Percentiles rank a stretch among this genome's conserved stretches.
Evolutionary conservation across 208 protist genomes (phyloP).

Genomic region (Strigomonas culicis): DNA sequence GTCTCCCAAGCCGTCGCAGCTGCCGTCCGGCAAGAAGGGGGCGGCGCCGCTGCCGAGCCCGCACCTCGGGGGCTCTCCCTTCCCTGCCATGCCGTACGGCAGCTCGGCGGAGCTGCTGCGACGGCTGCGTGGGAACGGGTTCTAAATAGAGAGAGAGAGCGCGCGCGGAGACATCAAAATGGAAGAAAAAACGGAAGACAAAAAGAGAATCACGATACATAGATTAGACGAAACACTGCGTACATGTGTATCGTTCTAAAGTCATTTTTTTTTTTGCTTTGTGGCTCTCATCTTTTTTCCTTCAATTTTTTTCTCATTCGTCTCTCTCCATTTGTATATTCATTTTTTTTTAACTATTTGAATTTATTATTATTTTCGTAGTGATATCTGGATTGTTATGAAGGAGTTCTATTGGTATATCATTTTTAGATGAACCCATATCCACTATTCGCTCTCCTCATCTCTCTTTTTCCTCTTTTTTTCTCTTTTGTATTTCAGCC

Average conservation of each 20-base stretch:
- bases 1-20: no score
- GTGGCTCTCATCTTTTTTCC: neutral
- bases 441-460: neutral
- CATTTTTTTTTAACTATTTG: neutral
- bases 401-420: no score
- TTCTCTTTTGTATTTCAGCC: no score
- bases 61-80: no score
- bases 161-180: no score
- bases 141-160: neutral
- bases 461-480: neutral
- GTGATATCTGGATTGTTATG: neutral
- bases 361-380: neutral
- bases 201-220: neutral
- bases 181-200: conserved; percentile 1
- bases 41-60: no score
- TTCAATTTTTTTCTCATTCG: neutral
- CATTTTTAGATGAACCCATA: no score
- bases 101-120: neutral
- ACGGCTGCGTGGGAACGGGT: neutral
- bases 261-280: neutral
- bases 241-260: neutral
- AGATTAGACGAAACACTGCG: no score
- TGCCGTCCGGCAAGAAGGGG: no score
- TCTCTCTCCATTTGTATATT: neutral
- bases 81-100: no score